phyloP scores from a whole-genome alignment of 2,329 filamentous ascomycete species.

The Colletotrichum cuscutae region DNA sequence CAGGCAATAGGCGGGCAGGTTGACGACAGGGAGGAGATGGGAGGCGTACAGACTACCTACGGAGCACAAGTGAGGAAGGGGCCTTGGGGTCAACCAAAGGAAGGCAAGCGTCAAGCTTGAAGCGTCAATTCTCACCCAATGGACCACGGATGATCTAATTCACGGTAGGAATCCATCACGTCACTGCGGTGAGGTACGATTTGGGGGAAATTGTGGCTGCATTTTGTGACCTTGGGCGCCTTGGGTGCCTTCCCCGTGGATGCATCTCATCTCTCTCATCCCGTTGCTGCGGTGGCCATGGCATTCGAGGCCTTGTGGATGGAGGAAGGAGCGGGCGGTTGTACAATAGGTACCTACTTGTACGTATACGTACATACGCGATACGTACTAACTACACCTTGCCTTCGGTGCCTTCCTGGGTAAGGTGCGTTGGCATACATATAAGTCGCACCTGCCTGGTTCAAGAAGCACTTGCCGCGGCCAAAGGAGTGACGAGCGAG shows the following conservation, averaged over 20 bases:
- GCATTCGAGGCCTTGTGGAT: neutral
- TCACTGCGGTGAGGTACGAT: constrained; percentile 25
- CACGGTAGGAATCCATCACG: constrained; percentile 37
- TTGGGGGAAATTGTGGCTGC: constrained; percentile 34
- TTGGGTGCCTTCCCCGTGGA: neutral
- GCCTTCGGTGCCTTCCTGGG: neutral
- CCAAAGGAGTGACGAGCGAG: neutral
- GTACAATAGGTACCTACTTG: neutral
- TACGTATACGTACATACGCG: too few species aligned
- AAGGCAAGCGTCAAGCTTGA: neutral
- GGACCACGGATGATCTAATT: constrained; percentile 16
- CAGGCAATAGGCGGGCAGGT: constrained; percentile 9
- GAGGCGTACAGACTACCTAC: neutral
- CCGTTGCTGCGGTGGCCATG: neutral
- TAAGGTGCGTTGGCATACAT: neutral
- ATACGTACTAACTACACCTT: neutral
- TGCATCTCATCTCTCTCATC: neutral
- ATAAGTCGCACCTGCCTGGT: neutral
- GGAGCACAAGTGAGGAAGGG: neutral
- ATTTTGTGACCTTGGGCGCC: neutral
- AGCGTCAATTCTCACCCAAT: constrained; percentile 7
- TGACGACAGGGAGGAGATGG: constrained; percentile 26
- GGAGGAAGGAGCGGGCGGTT: neutral
- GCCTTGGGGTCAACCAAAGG: neutral
- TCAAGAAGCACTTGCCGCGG: too few species aligned